These are phyloP conservation scores for Moricandia moricandioides DNA, from an alignment of 345 rosid species.

Conservation along the genomic window DNA sequence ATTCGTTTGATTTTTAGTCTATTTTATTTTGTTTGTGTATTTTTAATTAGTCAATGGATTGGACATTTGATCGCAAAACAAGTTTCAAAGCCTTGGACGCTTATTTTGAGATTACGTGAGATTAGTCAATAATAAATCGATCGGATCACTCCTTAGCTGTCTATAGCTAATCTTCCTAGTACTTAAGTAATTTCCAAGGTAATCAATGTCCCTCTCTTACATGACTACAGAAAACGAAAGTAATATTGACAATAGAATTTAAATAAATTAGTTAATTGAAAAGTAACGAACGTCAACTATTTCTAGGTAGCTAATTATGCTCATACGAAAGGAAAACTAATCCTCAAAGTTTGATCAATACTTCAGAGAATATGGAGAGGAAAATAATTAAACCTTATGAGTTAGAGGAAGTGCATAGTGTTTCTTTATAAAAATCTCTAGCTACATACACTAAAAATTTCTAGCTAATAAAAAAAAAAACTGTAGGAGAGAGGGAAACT, in stretches of 20 bases:
- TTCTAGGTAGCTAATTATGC: background rate
- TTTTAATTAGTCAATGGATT: conserved; percentile 9
- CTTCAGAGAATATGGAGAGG: conserved; percentile 3
- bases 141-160: background rate
- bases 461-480: no score
- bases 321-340: conserved; percentile 16
- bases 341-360: conserved; percentile 29
- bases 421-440: no score
- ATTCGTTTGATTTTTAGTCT: background rate
- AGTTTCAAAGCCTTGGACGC: conserved; percentile 25
- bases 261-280: background rate
- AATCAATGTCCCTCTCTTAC: background rate
- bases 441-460: no score
- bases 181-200: background rate
- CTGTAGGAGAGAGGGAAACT: no score
- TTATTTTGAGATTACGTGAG: conserved; percentile 5
- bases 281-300: background rate
- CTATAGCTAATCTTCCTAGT: background rate
- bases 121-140: background rate
- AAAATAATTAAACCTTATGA: conserved; percentile 14
- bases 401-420: background rate
- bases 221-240: background rate
- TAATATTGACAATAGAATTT: background rate
- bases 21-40: background rate
- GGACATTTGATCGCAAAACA: conserved; percentile 20